A percentile compares a stretch with the other conserved stretches of the same genome.
These are phyloP conservation scores for Thermomucor indicae-seudaticae DNA, from an alignment of 371 early-diverging fungal genomes.

Conservation along the genomic window DNA sequence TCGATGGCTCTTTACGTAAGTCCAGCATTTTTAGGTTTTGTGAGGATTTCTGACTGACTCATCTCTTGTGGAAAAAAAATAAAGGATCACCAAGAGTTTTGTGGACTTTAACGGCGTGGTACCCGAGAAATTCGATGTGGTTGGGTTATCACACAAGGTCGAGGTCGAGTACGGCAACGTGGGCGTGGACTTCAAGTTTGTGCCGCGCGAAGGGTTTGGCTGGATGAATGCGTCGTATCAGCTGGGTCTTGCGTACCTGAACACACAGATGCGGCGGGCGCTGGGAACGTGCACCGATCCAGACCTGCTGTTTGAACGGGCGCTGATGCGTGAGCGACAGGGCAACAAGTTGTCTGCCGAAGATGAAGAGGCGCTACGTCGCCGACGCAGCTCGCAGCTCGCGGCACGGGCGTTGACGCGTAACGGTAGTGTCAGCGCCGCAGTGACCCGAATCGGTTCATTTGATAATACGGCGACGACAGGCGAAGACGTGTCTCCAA, in stretches of 20 bases:
- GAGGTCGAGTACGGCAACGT: slow-evolving; percentile 96
- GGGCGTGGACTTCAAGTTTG: slow-evolving; percentile 91
- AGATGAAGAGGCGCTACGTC: slow-evolving; percentile 3
- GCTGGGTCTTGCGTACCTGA: slow-evolving; percentile 80
- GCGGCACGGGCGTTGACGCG: slow-evolving; percentile 31
- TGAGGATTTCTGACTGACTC: not conserved
- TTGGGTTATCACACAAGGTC: slow-evolving; percentile 84
- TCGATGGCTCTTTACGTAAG: slow-evolving; percentile 91
- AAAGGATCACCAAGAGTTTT: slow-evolving; percentile 85
- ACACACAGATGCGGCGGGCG: slow-evolving; percentile 75
- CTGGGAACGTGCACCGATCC: slow-evolving; percentile 83
- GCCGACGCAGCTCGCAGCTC: slow-evolving; percentile 12
- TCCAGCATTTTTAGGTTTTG: slow-evolving; percentile 3
- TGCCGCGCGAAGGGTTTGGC: slow-evolving; percentile 95
- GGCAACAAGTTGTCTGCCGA: no score
- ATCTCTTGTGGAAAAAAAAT: no score
- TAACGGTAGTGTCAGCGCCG: slow-evolving; percentile 28
- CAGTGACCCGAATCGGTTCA: slow-evolving; percentile 26
- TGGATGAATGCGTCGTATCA: slow-evolving; percentile 98
- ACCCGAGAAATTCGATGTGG: slow-evolving; percentile 94
- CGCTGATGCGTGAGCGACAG: slow-evolving; percentile 29
- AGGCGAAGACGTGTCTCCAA: no score
- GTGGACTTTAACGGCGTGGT: slow-evolving; percentile 97
- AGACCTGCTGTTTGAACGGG: slow-evolving; percentile 57
- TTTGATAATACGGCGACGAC: no score